Conservation (phyloP, 2,329 filamentous ascomycete species). For the Talaromyces sp. region DNA sequence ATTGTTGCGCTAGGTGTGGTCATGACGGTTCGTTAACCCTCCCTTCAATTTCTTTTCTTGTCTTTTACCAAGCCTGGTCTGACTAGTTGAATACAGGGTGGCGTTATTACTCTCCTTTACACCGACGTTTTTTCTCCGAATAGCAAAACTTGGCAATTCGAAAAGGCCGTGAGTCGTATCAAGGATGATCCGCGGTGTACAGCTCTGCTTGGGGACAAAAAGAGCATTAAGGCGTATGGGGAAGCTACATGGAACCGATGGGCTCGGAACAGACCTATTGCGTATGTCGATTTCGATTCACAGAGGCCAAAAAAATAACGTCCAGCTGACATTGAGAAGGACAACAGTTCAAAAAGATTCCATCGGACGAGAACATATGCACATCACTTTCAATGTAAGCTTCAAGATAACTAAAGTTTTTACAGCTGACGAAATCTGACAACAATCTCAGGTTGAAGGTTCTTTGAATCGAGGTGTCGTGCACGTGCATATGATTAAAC, state of each 20-base stretch:
- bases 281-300: slow-evolving; percentile 25
- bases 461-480: slow-evolving; percentile 68
- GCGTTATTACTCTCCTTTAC: slow-evolving; percentile 73
- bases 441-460: slow-evolving; percentile 60
- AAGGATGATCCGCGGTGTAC: slow-evolving; percentile 65
- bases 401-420: background rate
- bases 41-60: background rate
- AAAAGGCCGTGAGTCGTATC: slow-evolving; percentile 74
- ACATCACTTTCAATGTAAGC: slow-evolving; percentile 77
- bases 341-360: slow-evolving; percentile 64
- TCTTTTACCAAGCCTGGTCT: background rate
- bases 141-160: slow-evolving; percentile 83
- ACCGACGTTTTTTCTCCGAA: slow-evolving; percentile 77
- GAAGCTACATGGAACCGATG: slow-evolving; percentile 77
- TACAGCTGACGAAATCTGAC: background rate
- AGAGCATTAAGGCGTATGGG: slow-evolving; percentile 73
- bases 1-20: slow-evolving; percentile 68
- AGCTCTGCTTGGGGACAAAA: slow-evolving; percentile 66
- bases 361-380: slow-evolving; percentile 70
- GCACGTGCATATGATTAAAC: slow-evolving; percentile 69
- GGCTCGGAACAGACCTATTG: slow-evolving; percentile 58
- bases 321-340: slow-evolving; percentile 39
- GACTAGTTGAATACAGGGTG: slow-evolving; percentile 47
- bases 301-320: background rate
- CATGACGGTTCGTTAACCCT: slow-evolving; percentile 58